A percentile compares a stretch with the other conserved stretches of the same genome.
phyloP scores from a whole-genome alignment of 1,139 yeast species.

The Schizosaccharomyces versatilis region DNA sequence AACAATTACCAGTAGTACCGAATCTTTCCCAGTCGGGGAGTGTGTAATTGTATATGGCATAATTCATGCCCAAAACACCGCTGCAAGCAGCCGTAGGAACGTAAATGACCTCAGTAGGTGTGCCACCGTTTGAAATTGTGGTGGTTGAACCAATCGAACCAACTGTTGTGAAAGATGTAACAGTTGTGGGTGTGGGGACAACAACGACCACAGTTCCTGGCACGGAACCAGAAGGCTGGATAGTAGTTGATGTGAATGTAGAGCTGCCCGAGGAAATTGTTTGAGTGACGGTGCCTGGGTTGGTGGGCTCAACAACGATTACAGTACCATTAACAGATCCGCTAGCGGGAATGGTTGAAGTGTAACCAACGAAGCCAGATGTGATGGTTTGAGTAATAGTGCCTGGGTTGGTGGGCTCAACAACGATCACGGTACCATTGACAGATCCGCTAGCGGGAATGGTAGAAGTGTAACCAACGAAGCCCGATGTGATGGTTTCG shows the following conservation, averaged over 20 bases:
- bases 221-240: background rate
- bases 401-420: background rate
- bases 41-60: background rate
- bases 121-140: background rate
- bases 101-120: background rate
- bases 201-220: background rate
- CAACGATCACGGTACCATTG: too few relatives aligned
- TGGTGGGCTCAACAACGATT: background rate
- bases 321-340: background rate
- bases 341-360: background rate
- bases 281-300: background rate
- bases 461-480: background rate
- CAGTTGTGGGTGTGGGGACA: background rate
- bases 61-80: background rate
- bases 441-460: background rate
- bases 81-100: background rate
- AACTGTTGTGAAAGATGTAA: background rate
- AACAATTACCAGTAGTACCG: background rate
- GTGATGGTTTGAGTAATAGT: background rate
- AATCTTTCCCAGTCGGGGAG: background rate
- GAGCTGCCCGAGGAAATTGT: background rate
- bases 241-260: background rate
- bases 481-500: background rate
- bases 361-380: background rate
- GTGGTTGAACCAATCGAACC: background rate